Percentiles rank a stretch among this genome's conserved stretches.
Evolutionary conservation across 1,139 yeast species (phyloP).

Genomic region (Blastobotrys serpentis): DNA sequence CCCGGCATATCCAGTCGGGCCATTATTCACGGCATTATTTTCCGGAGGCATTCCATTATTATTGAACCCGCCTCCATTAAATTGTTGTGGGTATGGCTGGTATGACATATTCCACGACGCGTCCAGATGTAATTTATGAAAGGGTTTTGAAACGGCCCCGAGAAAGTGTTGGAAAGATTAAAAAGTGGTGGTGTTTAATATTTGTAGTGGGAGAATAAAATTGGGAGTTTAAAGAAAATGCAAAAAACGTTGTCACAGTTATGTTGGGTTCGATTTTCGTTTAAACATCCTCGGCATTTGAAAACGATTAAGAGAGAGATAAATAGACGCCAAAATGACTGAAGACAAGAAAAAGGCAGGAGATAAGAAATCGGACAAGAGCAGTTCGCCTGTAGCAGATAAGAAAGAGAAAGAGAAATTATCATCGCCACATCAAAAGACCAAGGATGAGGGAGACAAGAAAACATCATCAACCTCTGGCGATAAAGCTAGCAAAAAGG

Average conservation of each 20-base stretch:
- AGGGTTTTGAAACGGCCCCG: background rate
- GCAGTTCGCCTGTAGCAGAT: background rate
- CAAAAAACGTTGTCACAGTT: background rate
- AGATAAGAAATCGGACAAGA: background rate
- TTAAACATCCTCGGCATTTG: too few relatives aligned
- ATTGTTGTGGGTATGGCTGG: slow-evolving; percentile 13
- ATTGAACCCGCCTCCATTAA: slow-evolving; percentile 7
- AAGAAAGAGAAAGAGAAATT: background rate
- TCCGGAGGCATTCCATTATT: background rate
- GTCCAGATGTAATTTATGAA: background rate
- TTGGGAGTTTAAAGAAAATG: background rate
- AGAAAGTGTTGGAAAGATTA: background rate
- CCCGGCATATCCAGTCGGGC: slow-evolving; percentile 14
- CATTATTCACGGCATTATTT: slow-evolving; percentile 8
- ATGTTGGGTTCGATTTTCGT: background rate
- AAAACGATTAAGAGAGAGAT: too few relatives aligned
- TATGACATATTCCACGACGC: slow-evolving; percentile 14
- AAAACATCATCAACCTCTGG: background rate
- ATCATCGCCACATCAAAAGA: background rate
- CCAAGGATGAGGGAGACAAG: slow-evolving; percentile 1
- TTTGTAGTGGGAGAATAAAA: background rate
- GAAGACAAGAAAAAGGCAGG: slow-evolving; percentile 1
- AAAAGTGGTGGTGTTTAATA: background rate
- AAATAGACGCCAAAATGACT: too few relatives aligned
- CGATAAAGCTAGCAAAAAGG: background rate